These are phyloP conservation scores for Phyllosticta citrichinensis DNA, from an alignment of 2,329 filamentous ascomycete genomes.

Conservation along the genomic window DNA sequence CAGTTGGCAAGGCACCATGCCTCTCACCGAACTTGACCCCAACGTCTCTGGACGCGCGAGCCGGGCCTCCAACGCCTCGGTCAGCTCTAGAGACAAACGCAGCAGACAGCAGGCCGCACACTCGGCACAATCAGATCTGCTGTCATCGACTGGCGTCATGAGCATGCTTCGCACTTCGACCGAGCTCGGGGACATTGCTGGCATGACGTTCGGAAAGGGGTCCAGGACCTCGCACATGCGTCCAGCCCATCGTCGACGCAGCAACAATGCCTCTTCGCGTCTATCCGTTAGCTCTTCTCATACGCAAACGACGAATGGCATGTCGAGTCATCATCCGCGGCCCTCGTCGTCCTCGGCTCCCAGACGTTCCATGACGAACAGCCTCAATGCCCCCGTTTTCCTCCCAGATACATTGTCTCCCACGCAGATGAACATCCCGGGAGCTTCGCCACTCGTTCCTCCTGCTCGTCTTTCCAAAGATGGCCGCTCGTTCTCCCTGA, in stretches of 20 bases:
- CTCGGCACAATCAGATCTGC: slow-evolving; percentile 20
- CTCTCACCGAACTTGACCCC: slow-evolving; percentile 33
- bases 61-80: slow-evolving; percentile 37
- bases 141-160: slow-evolving; percentile 29
- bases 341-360: slow-evolving; percentile 31
- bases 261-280: slow-evolving; percentile 24
- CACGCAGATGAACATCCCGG: slow-evolving; percentile 21
- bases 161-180: slow-evolving; percentile 42
- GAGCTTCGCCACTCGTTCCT: slow-evolving; percentile 21
- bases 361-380: slow-evolving; percentile 31
- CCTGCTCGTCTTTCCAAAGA: slow-evolving; percentile 21
- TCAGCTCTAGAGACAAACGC: slow-evolving; percentile 19
- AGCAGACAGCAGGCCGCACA: slow-evolving; percentile 16
- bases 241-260: slow-evolving; percentile 22
- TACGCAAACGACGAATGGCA: slow-evolving; percentile 33
- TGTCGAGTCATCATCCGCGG: slow-evolving; percentile 26
- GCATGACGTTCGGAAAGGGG: slow-evolving; percentile 27
- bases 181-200: slow-evolving; percentile 37
- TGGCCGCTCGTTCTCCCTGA: slow-evolving; percentile 35
- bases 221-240: slow-evolving; percentile 29
- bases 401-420: slow-evolving; percentile 27
- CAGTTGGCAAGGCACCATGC: slow-evolving; percentile 28
- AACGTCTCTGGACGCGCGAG: slow-evolving; percentile 38
- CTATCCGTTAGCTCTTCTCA: slow-evolving; percentile 31
- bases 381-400: slow-evolving; percentile 33